A percentile compares a stretch with the other conserved stretches of the same genome.
Conservation (phyloP, 192 early-diverging fungal species). For the Entomortierella lignicola region DNA sequence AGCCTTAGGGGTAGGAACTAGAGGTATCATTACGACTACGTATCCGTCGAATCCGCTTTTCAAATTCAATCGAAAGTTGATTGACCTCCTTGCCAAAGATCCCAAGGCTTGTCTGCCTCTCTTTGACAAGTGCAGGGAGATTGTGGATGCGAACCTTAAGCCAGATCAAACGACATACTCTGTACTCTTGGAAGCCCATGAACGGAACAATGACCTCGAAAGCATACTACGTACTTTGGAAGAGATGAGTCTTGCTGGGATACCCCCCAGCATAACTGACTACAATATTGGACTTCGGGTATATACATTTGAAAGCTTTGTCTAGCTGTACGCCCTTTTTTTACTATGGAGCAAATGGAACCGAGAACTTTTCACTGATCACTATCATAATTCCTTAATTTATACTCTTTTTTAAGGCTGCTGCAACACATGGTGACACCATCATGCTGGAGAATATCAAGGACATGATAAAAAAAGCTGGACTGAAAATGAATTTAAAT, state of each 20-base stretch:
- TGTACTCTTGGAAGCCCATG: slow-evolving; percentile 50
- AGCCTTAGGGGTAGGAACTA: neutral
- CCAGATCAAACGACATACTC: slow-evolving; percentile 57
- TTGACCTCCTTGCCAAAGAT: slow-evolving; percentile 8
- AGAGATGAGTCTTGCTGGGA: slow-evolving; percentile 47
- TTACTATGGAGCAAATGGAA: neutral
- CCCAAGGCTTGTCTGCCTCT: slow-evolving; percentile 20
- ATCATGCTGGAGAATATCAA: slow-evolving; percentile 31
- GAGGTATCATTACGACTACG: slow-evolving; percentile 36
- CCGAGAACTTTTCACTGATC: neutral
- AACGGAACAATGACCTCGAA: slow-evolving; percentile 17
- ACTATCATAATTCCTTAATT: neutral
- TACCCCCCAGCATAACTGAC: slow-evolving; percentile 45
- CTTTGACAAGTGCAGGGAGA: slow-evolving; percentile 52
- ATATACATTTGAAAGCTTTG: neutral
- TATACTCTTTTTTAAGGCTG: slow-evolving; percentile 19
- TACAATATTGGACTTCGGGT: slow-evolving; percentile 59
- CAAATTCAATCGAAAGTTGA: slow-evolving; percentile 23
- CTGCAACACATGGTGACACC: slow-evolving; percentile 28
- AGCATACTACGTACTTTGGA: slow-evolving; percentile 38
- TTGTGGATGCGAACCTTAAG: slow-evolving; percentile 47
- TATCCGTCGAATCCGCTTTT: slow-evolving; percentile 30
- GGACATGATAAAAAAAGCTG: slow-evolving; percentile 17
- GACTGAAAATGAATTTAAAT: slow-evolving; percentile 27
- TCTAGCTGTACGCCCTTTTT: too few relatives aligned